Percentiles rank a stretch among this genome's conserved stretches.
Conservation (phyloP, 352 stramenopile genomes). For the Phytophthora pinifolia region DNA sequence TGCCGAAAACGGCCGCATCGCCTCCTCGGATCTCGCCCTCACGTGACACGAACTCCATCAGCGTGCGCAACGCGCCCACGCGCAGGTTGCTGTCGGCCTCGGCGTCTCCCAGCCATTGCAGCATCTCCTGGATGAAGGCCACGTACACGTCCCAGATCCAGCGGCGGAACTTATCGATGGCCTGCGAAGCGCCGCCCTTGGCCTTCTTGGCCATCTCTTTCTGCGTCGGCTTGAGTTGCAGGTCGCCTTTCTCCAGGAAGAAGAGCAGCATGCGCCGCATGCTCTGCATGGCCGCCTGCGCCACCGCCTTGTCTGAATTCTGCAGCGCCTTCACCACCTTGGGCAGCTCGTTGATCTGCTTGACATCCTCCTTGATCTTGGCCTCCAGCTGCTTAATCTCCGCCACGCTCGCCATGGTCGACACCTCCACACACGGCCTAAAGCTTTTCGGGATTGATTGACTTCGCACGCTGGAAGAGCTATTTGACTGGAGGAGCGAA, state of each 20-base stretch:
- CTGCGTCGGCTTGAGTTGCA: constrained; percentile 33
- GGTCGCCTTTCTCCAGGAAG: constrained; percentile 83
- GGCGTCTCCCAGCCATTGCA: constrained; percentile 61
- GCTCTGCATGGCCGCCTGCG: constrained; percentile 77
- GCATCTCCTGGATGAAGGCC: constrained; percentile 81
- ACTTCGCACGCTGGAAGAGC: background rate
- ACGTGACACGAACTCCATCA: constrained; percentile 88
- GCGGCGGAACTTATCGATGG: constrained; percentile 73
- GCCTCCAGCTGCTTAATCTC: constrained; percentile 88
- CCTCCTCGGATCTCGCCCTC: constrained; percentile 54
- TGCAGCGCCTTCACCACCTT: constrained; percentile 79
- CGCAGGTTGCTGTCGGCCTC: constrained; percentile 67
- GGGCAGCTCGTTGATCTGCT: constrained; percentile 81
- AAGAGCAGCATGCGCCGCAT: constrained; percentile 79
- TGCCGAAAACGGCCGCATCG: constrained; percentile 56
- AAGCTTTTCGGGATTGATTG: constrained; percentile 23
- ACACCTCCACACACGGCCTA: background rate
- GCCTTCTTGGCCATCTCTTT: constrained; percentile 45
- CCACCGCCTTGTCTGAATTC: constrained; percentile 68
- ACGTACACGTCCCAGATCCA: constrained; percentile 87
- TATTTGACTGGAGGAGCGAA: constrained; percentile 20
- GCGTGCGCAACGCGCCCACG: constrained; percentile 77
- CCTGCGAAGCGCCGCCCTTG: constrained; percentile 39
- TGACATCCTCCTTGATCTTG: constrained; percentile 86
- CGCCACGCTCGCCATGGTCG: constrained; percentile 52